Evolutionary conservation across 176 grass and related monocot genomes (phyloP).

Genomic region (Eragrostis curvula): DNA sequence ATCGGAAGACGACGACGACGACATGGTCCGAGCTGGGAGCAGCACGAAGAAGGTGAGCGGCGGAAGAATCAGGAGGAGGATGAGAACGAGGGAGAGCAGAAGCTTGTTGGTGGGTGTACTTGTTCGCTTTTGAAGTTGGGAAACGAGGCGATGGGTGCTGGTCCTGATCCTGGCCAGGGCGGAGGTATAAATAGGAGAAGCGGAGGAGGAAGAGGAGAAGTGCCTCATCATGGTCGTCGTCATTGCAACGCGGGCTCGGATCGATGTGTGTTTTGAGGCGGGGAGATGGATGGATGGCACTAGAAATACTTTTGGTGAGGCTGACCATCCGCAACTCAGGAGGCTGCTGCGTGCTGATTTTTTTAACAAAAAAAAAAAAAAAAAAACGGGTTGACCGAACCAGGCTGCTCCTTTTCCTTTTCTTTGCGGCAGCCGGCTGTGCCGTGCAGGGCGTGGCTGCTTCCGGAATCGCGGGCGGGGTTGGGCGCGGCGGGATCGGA

Average conservation of each 20-base stretch:
- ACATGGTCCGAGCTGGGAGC: slow-evolving; percentile 36
- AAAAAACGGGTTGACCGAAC: neutral
- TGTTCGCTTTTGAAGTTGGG: neutral
- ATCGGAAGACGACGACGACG: neutral
- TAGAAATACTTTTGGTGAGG: neutral
- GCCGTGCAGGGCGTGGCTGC: neutral
- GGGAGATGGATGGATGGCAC: neutral
- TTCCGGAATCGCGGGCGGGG: neutral
- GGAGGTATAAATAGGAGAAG: slow-evolving; percentile 46
- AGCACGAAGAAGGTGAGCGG: neutral
- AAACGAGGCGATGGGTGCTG: neutral
- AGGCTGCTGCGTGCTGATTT: neutral
- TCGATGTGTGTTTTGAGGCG: neutral
- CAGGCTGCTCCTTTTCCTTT: no score
- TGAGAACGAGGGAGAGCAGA: neutral
- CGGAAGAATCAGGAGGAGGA: neutral
- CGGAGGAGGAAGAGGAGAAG: neutral
- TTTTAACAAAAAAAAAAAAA: neutral
- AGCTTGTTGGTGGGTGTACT: neutral
- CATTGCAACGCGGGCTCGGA: neutral
- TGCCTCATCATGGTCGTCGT: slow-evolving; percentile 13
- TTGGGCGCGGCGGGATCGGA: neutral
- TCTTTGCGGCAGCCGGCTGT: neutral
- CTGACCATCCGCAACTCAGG: slow-evolving; percentile 18
- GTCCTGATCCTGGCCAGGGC: slow-evolving; percentile 3